These are phyloP conservation scores for Suillus paluster DNA, from an alignment of 768 basidiomycete species.

Conservation along the genomic window DNA sequence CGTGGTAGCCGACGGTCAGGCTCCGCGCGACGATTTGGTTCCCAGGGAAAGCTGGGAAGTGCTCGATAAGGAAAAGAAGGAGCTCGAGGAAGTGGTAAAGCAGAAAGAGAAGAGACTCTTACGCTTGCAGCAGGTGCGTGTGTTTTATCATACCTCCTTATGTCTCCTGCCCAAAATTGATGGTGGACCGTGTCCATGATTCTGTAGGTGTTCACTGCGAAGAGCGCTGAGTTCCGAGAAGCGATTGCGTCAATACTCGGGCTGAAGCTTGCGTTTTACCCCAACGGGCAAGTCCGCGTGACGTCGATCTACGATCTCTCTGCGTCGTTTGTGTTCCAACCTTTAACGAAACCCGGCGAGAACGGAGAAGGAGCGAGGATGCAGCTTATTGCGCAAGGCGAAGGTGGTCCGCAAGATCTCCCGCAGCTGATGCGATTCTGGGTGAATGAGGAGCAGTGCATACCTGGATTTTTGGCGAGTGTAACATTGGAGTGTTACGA, in stretches of 20 bases:
- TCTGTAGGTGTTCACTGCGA: conserved; percentile 75
- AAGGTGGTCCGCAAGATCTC: conserved; percentile 75
- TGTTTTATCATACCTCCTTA: background rate
- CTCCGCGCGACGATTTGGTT: conserved; percentile 45
- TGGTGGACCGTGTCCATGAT: background rate
- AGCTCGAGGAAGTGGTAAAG: conserved; percentile 63
- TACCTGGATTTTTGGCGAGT: conserved; percentile 88
- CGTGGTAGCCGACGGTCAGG: conserved; percentile 21
- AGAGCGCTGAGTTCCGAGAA: conserved; percentile 90
- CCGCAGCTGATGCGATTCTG: conserved; percentile 81
- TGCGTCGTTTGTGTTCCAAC: conserved; percentile 88
- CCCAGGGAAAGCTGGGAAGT: conserved; percentile 84
- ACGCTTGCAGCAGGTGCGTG: conserved; percentile 74
- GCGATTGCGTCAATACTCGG: conserved; percentile 90
- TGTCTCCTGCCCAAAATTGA: background rate
- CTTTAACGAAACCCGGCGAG: conserved; percentile 43
- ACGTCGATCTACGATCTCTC: conserved; percentile 89
- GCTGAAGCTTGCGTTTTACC: conserved; percentile 89
- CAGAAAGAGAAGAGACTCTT: conserved; percentile 84
- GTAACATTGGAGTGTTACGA: conserved; percentile 90
- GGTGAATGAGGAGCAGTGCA: conserved; percentile 84
- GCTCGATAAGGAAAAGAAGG: conserved; percentile 67
- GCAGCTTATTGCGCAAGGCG: conserved; percentile 76
- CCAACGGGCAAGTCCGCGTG: conserved; percentile 87
- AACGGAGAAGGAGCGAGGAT: conserved; percentile 54